Base-by-base conservation (phyloP, 1,284 basidiomycete species). In the Papiliotrema fonsecae region DNA sequence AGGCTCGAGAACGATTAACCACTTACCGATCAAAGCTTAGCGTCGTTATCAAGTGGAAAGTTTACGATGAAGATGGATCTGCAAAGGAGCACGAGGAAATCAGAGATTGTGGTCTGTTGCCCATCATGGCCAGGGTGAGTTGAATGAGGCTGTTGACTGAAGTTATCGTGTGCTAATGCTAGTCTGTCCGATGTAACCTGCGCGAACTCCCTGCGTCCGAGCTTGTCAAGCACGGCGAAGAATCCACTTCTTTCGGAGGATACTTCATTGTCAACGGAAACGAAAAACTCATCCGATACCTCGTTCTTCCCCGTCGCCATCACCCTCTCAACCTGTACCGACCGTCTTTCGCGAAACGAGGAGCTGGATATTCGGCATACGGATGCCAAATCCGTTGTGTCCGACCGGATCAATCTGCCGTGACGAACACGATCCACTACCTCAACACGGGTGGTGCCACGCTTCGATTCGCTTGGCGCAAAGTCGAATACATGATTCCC, bases 241-340 rank as follows among this genome's bases (percentile, higher is more conserved):
- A 99, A 69, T 85, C 96, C 3, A 92, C 94, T 75, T 96, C 98
- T 71, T 96, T 97, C 69, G 96, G 96, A 40, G 96, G 94, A 25
- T 98, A 98, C 77, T 99, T 98, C 69, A 82, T 99, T 64, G 86
- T 99, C 71, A 99, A 99, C 72, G 96, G 96, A 55, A 98, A 97
- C 76, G 96, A 99, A 77, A 90, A 93, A 76, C 82, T 99, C 59
- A 91, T 99, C 64, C 91, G 96, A 51, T 97, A 93, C 76, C 86
- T 74, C 47, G 66, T 87, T 81, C 70, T 81, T 83, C 63, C 79
- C 84, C 61, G 78, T 76, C 56, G 87, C 85, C 76, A 79, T 78
- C 55, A 84, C 82, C 59, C 83, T 80, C 36, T 87, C 83, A 73
- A 75, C 76, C 37, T 82, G 76, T 70, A 93, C 93, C 72, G 84